Evolutionary conservation across 164 flowering plant genomes (phyloP).

Genomic region (Protea cynaroides): DNA sequence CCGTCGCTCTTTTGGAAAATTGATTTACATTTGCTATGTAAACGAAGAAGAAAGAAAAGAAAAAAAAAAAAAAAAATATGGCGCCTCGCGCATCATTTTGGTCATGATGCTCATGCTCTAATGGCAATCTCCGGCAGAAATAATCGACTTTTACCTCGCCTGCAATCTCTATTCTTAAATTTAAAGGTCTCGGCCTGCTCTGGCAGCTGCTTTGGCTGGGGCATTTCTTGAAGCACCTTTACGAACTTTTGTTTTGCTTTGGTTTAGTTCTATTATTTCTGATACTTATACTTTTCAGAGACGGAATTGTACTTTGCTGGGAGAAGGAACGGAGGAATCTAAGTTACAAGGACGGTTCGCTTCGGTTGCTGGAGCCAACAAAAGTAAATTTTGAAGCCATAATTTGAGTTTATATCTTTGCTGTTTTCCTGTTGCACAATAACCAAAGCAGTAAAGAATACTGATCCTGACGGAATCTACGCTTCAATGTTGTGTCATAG

Average conservation of each 20-base stretch:
- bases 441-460: not conserved
- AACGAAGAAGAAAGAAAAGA: not conserved
- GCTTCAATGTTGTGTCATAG: too few species aligned
- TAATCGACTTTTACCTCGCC: conserved; percentile 8
- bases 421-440: not conserved
- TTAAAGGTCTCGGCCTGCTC: not conserved
- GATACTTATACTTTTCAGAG: conserved; percentile 14
- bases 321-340: conserved; percentile 5
- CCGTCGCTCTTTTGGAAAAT: too few species aligned
- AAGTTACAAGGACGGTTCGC: not conserved
- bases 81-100: not conserved
- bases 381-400: conserved; percentile 1
- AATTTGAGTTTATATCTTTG: not conserved
- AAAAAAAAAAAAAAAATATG: not conserved
- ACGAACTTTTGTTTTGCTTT: not conserved
- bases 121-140: conserved; percentile 14
- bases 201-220: conserved; percentile 3
- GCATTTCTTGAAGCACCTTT: conserved; percentile 21
- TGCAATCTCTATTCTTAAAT: conserved; percentile 15
- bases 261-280: not conserved
- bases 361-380: not conserved
- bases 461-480: too few species aligned
- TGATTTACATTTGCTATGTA: not conserved
- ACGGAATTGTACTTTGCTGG: conserved; percentile 16
- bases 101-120: not conserved